phyloP scores from a whole-genome alignment of 345 rosid genomes.

The Sapria himalayana region DNA sequence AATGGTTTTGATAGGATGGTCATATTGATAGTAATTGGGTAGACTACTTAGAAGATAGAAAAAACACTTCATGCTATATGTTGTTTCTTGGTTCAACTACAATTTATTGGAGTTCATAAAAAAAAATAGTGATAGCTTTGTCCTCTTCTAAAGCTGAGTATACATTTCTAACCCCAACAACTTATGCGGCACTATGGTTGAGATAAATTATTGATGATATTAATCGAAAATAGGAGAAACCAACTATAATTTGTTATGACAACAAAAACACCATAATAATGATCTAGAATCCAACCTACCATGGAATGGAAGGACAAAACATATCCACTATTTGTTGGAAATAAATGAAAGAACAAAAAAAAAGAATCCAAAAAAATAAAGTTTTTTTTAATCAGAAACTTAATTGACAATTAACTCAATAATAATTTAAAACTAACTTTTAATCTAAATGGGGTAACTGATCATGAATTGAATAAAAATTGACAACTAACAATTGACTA shows the following conservation, averaged over 20 bases:
- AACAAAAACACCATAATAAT: not conserved
- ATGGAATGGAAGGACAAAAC: not conserved
- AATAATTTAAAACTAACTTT: too few relatives aligned
- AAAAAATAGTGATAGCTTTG: not conserved
- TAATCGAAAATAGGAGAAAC: not conserved
- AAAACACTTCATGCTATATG: not conserved
- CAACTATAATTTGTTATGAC: not conserved
- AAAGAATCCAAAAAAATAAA: too few relatives aligned
- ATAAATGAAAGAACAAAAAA: not conserved
- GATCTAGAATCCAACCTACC: not conserved
- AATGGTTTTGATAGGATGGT: too few relatives aligned
- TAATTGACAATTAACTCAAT: too few relatives aligned
- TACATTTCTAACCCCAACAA: not conserved
- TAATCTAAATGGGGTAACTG: too few relatives aligned
- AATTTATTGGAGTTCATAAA: not conserved
- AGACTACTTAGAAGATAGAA: not conserved
- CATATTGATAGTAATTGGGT: not conserved
- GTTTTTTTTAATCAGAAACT: too few relatives aligned
- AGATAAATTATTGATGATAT: not conserved
- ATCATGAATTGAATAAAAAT: too few relatives aligned
- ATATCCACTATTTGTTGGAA: not conserved
- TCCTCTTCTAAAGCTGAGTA: slow-evolving; percentile 2
- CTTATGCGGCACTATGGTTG: not conserved
- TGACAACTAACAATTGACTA: too few relatives aligned
- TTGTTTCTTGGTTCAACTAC: not conserved